Conservation (phyloP, 176 grass and related monocot genomes). For the Dendrocalamus sinicus region DNA sequence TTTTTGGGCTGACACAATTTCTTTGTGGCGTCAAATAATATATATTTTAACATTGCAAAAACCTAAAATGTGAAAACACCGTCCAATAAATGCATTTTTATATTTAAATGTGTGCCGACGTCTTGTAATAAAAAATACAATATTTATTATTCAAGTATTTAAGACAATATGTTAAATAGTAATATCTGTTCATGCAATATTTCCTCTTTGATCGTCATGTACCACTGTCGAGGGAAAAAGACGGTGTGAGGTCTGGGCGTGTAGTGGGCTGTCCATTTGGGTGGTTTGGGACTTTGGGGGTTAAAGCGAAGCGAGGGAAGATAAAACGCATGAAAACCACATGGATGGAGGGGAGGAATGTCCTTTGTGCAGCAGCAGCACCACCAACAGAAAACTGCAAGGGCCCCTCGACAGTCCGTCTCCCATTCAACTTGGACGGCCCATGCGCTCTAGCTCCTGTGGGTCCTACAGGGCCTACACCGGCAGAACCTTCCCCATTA, state of each 20-base stretch:
- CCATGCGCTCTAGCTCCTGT: neutral
- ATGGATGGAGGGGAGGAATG: slow-evolving; percentile 11
- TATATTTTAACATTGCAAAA: too few species aligned
- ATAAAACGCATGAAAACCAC: neutral
- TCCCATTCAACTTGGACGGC: neutral
- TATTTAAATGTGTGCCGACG: too few species aligned
- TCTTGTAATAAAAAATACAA: neutral
- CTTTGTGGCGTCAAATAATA: too few species aligned
- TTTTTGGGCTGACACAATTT: too few species aligned
- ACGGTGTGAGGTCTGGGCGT: neutral
- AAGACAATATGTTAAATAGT: neutral
- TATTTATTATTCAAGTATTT: neutral
- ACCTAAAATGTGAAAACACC: too few species aligned
- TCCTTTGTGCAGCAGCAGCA: neutral
- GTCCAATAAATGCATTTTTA: too few species aligned
- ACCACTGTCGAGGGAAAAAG: neutral
- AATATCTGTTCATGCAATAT: neutral
- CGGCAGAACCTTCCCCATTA: neutral
- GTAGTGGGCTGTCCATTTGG: neutral
- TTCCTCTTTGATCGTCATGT: neutral
- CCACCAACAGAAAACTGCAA: slow-evolving; percentile 28
- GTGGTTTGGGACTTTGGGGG: neutral
- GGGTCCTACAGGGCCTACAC: neutral
- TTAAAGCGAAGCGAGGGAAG: neutral
- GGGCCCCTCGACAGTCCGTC: neutral